Evolutionary conservation across 768 basidiomycete species (phyloP).

Genomic region (Boletus huronensis): DNA sequence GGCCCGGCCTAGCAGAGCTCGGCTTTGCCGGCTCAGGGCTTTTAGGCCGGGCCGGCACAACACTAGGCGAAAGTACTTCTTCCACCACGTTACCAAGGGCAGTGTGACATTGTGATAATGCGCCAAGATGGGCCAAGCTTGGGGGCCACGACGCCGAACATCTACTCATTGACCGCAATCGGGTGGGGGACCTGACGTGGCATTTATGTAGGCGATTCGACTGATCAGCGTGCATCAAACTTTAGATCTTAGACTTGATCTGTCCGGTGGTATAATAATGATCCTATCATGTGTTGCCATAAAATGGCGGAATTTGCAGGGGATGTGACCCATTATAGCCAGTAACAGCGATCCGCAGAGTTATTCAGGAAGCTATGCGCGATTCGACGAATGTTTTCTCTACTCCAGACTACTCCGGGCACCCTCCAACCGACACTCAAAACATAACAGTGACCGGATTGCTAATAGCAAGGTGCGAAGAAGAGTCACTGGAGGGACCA

Average conservation of each 20-base stretch:
- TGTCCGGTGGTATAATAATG: too few relatives aligned
- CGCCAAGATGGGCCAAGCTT: background rate
- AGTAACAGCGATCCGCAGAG: accelerated
- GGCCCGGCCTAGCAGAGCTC: too few relatives aligned
- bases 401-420: background rate
- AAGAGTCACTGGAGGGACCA: background rate
- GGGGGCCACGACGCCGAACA: background rate
- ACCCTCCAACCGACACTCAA: background rate
- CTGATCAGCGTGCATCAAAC: too few relatives aligned
- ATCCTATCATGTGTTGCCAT: too few relatives aligned
- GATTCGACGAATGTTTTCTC: too few relatives aligned
- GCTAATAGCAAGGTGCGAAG: background rate
- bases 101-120: background rate
- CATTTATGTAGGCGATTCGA: background rate
- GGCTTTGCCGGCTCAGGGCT: too few relatives aligned
- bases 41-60: too few relatives aligned
- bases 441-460: background rate
- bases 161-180: background rate
- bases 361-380: background rate
- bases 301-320: background rate
- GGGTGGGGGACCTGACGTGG: background rate
- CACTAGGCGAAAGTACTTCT: too few relatives aligned
- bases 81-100: background rate
- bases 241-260: too few relatives aligned
- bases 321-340: background rate